Evolutionary conservation across 306 rosid species (phyloP).

Genomic region (Elaeagnus macrophylla): DNA sequence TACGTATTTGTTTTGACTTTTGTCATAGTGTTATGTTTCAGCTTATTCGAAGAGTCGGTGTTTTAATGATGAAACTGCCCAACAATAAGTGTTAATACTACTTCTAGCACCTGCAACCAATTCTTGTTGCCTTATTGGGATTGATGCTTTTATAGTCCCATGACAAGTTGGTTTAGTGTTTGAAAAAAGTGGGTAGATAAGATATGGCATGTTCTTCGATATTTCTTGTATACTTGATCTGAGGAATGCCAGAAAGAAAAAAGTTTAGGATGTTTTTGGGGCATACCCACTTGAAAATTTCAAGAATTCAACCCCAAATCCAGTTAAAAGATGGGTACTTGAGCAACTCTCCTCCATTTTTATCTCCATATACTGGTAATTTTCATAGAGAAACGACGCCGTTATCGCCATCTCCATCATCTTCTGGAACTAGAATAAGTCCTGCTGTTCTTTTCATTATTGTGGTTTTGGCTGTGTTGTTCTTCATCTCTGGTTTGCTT

Average conservation of each 20-base stretch:
- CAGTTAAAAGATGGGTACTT: constrained; percentile 63
- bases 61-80: constrained; percentile 16
- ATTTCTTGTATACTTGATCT: constrained; percentile 23
- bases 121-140: neutral
- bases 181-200: constrained; percentile 17
- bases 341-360: constrained; percentile 56
- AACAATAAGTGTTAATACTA: constrained; percentile 8
- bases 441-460: constrained; percentile 94
- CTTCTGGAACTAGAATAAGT: constrained; percentile 72
- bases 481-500: constrained; percentile 89
- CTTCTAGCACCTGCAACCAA: constrained; percentile 13
- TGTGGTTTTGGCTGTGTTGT: constrained; percentile 80
- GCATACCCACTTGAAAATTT: constrained; percentile 69
- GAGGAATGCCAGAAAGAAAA: constrained; percentile 35
- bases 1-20: constrained; percentile 7
- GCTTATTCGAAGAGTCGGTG: neutral
- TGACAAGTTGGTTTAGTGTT: constrained; percentile 32
- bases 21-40: constrained; percentile 10
- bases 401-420: constrained; percentile 30
- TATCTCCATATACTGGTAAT: constrained; percentile 33
- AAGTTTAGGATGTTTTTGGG: constrained; percentile 35
- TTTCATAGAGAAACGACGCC: constrained; percentile 36
- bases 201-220: constrained; percentile 18
- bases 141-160: constrained; percentile 16
- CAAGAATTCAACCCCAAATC: constrained; percentile 52